Evolutionary conservation across 805 yeast species (phyloP).

Genomic region (Metschnikowia kofuensis): DNA sequence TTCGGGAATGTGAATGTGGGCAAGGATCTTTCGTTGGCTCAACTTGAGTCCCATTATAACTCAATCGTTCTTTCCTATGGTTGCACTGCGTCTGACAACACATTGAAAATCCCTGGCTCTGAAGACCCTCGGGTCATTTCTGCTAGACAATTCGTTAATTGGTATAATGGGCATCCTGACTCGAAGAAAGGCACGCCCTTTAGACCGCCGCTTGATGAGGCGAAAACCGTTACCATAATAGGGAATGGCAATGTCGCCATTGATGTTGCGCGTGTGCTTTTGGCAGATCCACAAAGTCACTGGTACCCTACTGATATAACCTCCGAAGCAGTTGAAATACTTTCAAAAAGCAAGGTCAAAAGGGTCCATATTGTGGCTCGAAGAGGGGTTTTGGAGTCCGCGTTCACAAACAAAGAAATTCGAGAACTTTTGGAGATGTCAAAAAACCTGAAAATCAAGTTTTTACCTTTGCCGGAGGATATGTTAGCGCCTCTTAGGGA

Average conservation of each 20-base stretch:
- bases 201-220: constrained; percentile 55
- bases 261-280: constrained; percentile 78
- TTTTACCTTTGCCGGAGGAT: constrained; percentile 36
- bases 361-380: constrained; percentile 77
- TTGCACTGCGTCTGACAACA: constrained; percentile 55
- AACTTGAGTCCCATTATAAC: constrained; percentile 58
- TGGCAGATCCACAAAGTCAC: constrained; percentile 52
- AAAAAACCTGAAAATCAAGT: constrained; percentile 46
- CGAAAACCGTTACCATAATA: constrained; percentile 69
- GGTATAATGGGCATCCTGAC: constrained; percentile 93
- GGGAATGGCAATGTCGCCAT: constrained; percentile 98
- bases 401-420: constrained; percentile 89
- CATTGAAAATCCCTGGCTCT: constrained; percentile 58
- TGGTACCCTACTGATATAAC: constrained; percentile 77
- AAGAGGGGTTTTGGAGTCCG: constrained; percentile 80
- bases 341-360: constrained; percentile 54
- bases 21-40: constrained; percentile 48
- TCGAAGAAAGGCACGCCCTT: constrained; percentile 24
- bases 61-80: constrained; percentile 83
- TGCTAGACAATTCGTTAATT: constrained; percentile 85
- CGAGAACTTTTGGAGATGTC: constrained; percentile 73
- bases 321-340: constrained; percentile 50
- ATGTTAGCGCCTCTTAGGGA: constrained; percentile 26
- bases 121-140: constrained; percentile 64
- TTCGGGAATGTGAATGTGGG: constrained; percentile 76